A percentile compares a stretch with the other conserved stretches of the same genome.
Conservation (phyloP, 345 rosid genomes). For the Mangifera indica region DNA sequence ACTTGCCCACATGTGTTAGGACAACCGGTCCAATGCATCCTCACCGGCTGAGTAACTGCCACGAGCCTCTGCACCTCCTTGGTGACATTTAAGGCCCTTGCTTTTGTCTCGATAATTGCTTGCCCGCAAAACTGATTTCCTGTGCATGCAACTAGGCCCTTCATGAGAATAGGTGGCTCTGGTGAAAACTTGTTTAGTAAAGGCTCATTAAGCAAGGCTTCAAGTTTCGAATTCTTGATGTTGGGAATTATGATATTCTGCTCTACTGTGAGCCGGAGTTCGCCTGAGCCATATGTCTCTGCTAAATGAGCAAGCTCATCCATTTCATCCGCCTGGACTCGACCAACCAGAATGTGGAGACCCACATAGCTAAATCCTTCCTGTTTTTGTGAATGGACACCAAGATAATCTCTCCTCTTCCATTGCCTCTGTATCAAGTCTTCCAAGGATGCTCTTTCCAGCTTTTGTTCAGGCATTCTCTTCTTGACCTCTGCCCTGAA, state of each 20-base stretch:
- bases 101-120: constrained; percentile 91
- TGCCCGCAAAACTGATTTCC: constrained; percentile 95
- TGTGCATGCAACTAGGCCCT: constrained; percentile 89
- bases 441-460: constrained; percentile 63
- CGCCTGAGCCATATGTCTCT: constrained; percentile 76
- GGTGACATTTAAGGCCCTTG: constrained; percentile 77
- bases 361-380: constrained; percentile 83
- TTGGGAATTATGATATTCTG: constrained; percentile 90
- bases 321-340: constrained; percentile 92
- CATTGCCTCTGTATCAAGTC: constrained; percentile 73
- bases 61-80: constrained; percentile 82
- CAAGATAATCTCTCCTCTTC: constrained; percentile 80
- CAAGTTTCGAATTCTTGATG: constrained; percentile 63
- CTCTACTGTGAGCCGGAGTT: constrained; percentile 88
- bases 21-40: constrained; percentile 99
- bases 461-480: constrained; percentile 62
- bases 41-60: constrained; percentile 51
- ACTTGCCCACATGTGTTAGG: constrained; percentile 91
- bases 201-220: constrained; percentile 65
- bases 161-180: constrained; percentile 77
- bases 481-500: constrained; percentile 73
- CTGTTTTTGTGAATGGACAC: constrained; percentile 88
- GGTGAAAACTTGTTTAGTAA: constrained; percentile 61
- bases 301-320: constrained; percentile 78
- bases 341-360: constrained; percentile 83